Evolutionary conservation across 2,329 filamentous ascomycete species (phyloP).

Genomic region (Sporothrix euskadiensis): DNA sequence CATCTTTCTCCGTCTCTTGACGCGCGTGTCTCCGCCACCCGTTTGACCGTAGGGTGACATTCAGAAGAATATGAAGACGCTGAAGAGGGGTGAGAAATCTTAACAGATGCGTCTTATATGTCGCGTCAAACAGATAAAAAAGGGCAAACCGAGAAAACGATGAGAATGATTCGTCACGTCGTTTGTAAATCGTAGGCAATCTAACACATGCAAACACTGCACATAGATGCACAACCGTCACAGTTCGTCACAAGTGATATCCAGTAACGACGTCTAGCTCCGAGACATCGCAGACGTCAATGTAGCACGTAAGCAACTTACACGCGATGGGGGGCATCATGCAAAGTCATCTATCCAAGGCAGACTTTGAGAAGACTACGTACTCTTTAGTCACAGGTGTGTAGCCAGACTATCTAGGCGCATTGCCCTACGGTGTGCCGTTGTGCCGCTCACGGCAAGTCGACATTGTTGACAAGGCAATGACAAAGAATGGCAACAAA

Average conservation of each 20-base stretch:
- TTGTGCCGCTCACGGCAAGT: background rate
- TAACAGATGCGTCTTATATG: slow-evolving; percentile 13
- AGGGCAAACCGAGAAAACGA: background rate
- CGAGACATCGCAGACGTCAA: background rate
- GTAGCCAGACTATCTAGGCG: background rate
- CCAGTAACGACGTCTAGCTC: background rate
- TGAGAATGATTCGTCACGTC: background rate
- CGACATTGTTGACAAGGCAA: background rate
- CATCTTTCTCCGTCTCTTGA: background rate
- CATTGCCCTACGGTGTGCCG: background rate
- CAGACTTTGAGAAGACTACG: background rate
- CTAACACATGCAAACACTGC: background rate
- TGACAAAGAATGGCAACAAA: background rate
- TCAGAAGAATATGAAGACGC: background rate
- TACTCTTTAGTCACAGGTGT: background rate
- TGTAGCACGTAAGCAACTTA: background rate
- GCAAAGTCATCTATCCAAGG: background rate
- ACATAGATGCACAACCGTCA: background rate
- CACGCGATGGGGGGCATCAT: background rate
- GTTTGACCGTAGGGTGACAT: slow-evolving; percentile 23
- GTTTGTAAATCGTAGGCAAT: no score
- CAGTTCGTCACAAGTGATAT: background rate
- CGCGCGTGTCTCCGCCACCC: slow-evolving; percentile 24
- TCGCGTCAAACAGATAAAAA: background rate
- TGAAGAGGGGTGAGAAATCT: background rate